Conservation (phyloP, 805 yeast species). For the Wickerhamiella hasegawae region DNA sequence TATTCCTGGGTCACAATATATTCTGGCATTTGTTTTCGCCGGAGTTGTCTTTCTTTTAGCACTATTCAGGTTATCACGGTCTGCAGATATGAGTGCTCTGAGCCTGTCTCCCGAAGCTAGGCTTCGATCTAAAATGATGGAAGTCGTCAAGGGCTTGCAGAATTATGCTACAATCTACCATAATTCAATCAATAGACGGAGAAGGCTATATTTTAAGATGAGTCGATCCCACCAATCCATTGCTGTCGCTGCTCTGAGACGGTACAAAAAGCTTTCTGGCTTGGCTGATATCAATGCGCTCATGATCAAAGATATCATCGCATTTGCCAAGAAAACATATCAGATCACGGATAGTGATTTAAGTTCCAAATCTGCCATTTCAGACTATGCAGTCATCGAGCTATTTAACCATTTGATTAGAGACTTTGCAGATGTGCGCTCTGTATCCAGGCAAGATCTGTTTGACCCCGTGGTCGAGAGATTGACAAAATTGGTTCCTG, state of each 20-base stretch:
- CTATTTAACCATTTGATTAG: conserved; percentile 59
- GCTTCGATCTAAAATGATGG: neutral
- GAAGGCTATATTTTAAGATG: conserved; percentile 22
- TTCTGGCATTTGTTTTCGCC: too few relatives aligned
- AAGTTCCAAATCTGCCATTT: conserved; percentile 22
- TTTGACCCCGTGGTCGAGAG: conserved; percentile 32
- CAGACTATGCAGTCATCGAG: conserved; percentile 14
- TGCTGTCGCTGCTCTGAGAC: conserved; percentile 35
- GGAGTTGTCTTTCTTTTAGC: too few relatives aligned
- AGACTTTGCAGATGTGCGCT: conserved; percentile 53
- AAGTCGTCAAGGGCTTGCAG: neutral
- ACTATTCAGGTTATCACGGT: too few relatives aligned
- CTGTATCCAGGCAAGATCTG: conserved; percentile 37
- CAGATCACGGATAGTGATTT: conserved; percentile 31
- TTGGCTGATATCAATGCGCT: conserved; percentile 32
- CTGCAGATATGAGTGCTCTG: neutral
- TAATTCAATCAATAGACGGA: conserved; percentile 10
- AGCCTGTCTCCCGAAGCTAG: too few relatives aligned
- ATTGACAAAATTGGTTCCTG: conserved; percentile 16
- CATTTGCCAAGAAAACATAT: conserved; percentile 22
- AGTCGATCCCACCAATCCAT: conserved; percentile 40
- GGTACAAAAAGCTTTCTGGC: conserved; percentile 34
- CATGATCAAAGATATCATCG: conserved; percentile 31
- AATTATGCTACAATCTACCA: neutral
- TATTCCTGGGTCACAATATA: too few relatives aligned